Percentiles rank a stretch among this genome's conserved stretches.
These are phyloP conservation scores for Penicillium maclennaniae DNA, from an alignment of 495 filamentous ascomycete genomes.

Conservation along the genomic window DNA sequence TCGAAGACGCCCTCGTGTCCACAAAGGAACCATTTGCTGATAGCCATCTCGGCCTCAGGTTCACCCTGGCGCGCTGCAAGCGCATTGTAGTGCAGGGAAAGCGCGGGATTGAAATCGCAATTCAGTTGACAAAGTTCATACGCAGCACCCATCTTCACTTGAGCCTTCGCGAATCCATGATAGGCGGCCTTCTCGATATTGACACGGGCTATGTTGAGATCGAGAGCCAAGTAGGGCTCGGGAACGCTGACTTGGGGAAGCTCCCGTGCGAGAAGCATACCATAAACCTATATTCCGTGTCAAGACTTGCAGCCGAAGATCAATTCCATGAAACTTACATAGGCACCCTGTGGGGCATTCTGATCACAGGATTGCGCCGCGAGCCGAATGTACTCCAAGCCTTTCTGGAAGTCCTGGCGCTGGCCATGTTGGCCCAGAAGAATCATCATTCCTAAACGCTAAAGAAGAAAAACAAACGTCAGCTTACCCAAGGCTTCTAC, in stretches of 20 bases:
- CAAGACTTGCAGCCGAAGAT: conserved; percentile 2
- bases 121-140: conserved; percentile 92
- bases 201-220: conserved; percentile 69
- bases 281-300: conserved; percentile 60
- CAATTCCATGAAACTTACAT: conserved; percentile 45
- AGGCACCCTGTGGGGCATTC: conserved; percentile 95
- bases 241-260: conserved; percentile 84
- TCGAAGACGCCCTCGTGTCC: conserved; percentile 86
- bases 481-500: not conserved
- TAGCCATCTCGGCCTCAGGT: conserved; percentile 88
- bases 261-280: conserved; percentile 89
- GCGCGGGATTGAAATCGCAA: conserved; percentile 89
- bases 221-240: conserved; percentile 65
- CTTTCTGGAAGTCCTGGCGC: conserved; percentile 71
- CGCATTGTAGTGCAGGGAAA: conserved; percentile 94
- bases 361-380: conserved; percentile 90
- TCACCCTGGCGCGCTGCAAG: conserved; percentile 87
- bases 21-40: conserved; percentile 98
- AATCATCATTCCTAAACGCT: conserved; percentile 95
- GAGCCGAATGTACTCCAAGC: conserved; percentile 73
- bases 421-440: conserved; percentile 90
- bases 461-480: not conserved
- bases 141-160: conserved; percentile 94
- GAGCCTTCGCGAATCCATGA: conserved; percentile 93
- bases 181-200: conserved; percentile 98